Evolutionary conservation across 164 flowering plant genomes (phyloP).

Genomic region (grape (Vitis vinifera)): ASM3070453v1 NC_081815.1:5507001-5507500

Average conservation of each 20-base stretch:
- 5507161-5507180: constrained; percentile 98
- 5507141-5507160: constrained; percentile 63
- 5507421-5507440: not conserved
- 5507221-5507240: constrained; percentile 11
- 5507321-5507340: not conserved
- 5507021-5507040: not conserved
- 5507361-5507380: not conserved
- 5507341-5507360: not conserved
- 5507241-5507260: too few species aligned
- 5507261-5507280: too few species aligned
- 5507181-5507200: constrained; percentile 71
- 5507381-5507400: not conserved
- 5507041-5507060: constrained; percentile 50
- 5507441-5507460: not conserved
- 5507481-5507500: too few species aligned
- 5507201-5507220: constrained; percentile 14
- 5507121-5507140: constrained; percentile 71
- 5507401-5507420: not conserved
- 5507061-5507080: constrained; percentile 66
- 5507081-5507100: constrained; percentile 63
- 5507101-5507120: constrained; percentile 59
- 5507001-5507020: not conserved
- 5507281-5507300: too few species aligned
- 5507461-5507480: too few species aligned
- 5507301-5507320: not conserved